Percentiles rank a stretch among this genome's conserved stretches.
These are phyloP conservation scores for Aspergillus sp. DNA, from an alignment of 2,329 filamentous ascomycete species.

Conservation along the genomic window DNA sequence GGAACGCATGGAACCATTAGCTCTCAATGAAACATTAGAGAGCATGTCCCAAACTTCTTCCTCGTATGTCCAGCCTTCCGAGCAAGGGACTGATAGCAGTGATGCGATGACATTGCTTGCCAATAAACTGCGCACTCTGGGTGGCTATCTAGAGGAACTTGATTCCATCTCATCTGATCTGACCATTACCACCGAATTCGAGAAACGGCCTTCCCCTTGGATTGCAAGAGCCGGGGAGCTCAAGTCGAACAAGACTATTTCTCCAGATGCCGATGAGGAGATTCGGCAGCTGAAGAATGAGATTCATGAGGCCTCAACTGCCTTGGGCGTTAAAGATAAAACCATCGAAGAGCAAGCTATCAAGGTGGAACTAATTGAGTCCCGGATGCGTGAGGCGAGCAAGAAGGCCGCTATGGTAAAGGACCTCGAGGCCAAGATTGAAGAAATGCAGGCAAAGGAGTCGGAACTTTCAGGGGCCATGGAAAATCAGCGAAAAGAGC, in stretches of 20 bases:
- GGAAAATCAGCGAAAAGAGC: slow-evolving; percentile 32
- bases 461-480: slow-evolving; percentile 26
- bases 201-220: slow-evolving; percentile 74
- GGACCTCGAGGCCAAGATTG: slow-evolving; percentile 39
- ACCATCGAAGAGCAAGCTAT: slow-evolving; percentile 80
- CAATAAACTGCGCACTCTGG: slow-evolving; percentile 61
- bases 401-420: slow-evolving; percentile 60
- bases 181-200: slow-evolving; percentile 72
- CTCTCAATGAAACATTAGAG: slow-evolving; percentile 60
- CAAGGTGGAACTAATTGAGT: slow-evolving; percentile 88
- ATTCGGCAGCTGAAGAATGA: slow-evolving; percentile 75
- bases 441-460: slow-evolving; percentile 32
- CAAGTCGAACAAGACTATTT: slow-evolving; percentile 73
- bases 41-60: slow-evolving; percentile 45
- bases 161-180: slow-evolving; percentile 66
- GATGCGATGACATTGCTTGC: slow-evolving; percentile 68
- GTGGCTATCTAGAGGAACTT: slow-evolving; percentile 63
- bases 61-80: slow-evolving; percentile 20
- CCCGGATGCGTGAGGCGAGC: slow-evolving; percentile 76
- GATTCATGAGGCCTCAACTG: slow-evolving; percentile 69
- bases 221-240: slow-evolving; percentile 74
- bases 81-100: slow-evolving; percentile 20
- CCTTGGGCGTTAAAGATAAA: slow-evolving; percentile 70
- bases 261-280: slow-evolving; percentile 80
- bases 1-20: slow-evolving; percentile 63